Base-by-base conservation (phyloP, 2,329 filamentous ascomycete species). In the Monosporascus sp. region DNA sequence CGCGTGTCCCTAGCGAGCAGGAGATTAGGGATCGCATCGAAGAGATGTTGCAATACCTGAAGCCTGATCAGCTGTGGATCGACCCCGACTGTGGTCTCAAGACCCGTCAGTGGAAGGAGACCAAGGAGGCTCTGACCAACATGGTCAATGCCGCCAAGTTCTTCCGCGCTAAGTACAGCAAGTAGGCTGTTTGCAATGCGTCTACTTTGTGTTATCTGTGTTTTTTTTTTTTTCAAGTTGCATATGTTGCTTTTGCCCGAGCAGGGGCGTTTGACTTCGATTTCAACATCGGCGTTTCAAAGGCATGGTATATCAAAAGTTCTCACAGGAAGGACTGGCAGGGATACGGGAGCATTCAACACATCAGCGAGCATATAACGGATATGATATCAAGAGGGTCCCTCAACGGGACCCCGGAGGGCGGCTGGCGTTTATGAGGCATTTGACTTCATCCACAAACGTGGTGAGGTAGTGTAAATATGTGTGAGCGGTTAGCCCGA, bases 71-170 rank as follows among this genome's bases (percentile, higher is more conserved):
- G 85, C 90, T 99, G 73, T 99, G 94, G 94, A 90, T 97, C 79
- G 93, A 99, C 83, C 94, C 94, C 65, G 94, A 99, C 81, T 99
- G 94, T 72, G 94, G 94, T 81, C 86, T 99, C 57, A 99, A 99
- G 91, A 99, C 94, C 66, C 89, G 94, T 68, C 89, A 96, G 81
- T 97, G 94, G 93, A 85, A 88, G 76, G 93, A 99, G 86, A 96
- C 92, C 76, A 97, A 97, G 88, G 91, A 91, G 71, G 90, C 93
- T 55, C 80, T 99, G 71, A 79, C 79, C 79, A 96, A 97, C 87
- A 88, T 99, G 91, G 93, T 99, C 77, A 92, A 93, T 74, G 94
- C 94, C 55, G 93, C 94, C 81, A 97, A 97, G 85, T 87, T 79
- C 82, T 97, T 86, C 91, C 93, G 94, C 73, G 76, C 87, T 76